Evolutionary conservation across 371 early-diverging fungal genomes (phyloP).

Genomic region (Mucor piriformis): DNA sequence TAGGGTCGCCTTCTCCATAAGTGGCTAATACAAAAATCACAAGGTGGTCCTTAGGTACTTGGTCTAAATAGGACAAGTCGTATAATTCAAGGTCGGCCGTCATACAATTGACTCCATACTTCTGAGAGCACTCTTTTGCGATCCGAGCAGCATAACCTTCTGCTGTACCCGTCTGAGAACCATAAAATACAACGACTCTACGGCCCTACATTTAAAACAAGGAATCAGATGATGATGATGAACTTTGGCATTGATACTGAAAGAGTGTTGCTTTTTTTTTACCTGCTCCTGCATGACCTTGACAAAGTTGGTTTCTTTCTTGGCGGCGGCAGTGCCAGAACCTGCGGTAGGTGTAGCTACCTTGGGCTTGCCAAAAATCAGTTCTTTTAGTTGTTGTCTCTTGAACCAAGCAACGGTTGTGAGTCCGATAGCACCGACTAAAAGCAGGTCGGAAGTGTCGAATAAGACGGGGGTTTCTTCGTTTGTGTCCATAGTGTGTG

Average conservation of each 20-base stretch:
- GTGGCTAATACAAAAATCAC: conserved; percentile 89
- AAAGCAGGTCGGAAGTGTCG: conserved; percentile 34
- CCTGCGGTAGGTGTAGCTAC: background rate
- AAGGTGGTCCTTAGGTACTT: conserved; percentile 63
- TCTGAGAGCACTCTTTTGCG: conserved; percentile 81
- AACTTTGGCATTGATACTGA: too few relatives aligned
- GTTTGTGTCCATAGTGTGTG: background rate
- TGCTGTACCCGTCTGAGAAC: conserved; percentile 97
- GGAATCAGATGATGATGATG: background rate
- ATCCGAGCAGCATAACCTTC: conserved; percentile 91
- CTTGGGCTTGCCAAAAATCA: conserved; percentile 1
- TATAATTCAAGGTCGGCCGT: conserved; percentile 88
- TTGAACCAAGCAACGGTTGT: conserved; percentile 37
- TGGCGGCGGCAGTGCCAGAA: conserved; percentile 12
- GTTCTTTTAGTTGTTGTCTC: conserved; percentile 25
- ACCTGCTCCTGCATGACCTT: conserved; percentile 58
- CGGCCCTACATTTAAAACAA: conserved; percentile 52
- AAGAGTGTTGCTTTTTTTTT: conserved; percentile 7
- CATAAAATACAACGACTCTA: conserved; percentile 83
- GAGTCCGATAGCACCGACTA: conserved; percentile 38
- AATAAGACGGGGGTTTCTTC: conserved; percentile 4
- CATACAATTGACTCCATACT: conserved; percentile 76
- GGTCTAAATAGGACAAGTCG: conserved; percentile 77
- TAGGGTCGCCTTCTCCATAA: conserved; percentile 92
- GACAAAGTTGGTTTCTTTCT: conserved; percentile 57